These are phyloP conservation scores for Pyrenophora seminiperda DNA, from an alignment of 2,329 filamentous ascomycete genomes.

Conservation along the genomic window DNA sequence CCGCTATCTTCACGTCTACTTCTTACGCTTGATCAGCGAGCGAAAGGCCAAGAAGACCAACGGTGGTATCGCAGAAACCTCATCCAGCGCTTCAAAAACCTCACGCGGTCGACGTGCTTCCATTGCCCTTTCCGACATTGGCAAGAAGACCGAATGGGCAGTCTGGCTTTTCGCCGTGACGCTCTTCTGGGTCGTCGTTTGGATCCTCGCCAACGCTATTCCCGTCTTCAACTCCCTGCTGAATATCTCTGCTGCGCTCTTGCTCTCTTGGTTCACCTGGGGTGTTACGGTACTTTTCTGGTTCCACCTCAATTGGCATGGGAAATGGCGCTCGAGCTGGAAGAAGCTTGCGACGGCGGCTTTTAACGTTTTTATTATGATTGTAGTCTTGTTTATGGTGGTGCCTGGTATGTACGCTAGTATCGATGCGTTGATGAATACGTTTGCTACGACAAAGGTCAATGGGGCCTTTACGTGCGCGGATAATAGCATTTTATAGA, in stretches of 20 bases:
- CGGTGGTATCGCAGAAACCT: slow-evolving; percentile 3
- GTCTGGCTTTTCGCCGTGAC: slow-evolving; percentile 32
- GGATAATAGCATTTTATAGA: slow-evolving; percentile 33
- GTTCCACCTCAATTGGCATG: slow-evolving; percentile 37
- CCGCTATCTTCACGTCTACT: slow-evolving; percentile 31
- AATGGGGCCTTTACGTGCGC: slow-evolving; percentile 39
- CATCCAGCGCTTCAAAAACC: slow-evolving; percentile 13
- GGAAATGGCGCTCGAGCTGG: slow-evolving; percentile 26
- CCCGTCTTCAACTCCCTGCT: slow-evolving; percentile 35
- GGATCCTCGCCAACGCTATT: slow-evolving; percentile 37
- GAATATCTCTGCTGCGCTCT: slow-evolving; percentile 32
- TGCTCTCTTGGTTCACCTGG: slow-evolving; percentile 38
- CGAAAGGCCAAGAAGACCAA: slow-evolving; percentile 20
- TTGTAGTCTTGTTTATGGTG: slow-evolving; percentile 31
- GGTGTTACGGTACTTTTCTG: slow-evolving; percentile 38
- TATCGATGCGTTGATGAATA: slow-evolving; percentile 26
- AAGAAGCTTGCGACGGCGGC: slow-evolving; percentile 29
- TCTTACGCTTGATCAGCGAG: slow-evolving; percentile 27
- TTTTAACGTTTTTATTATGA: slow-evolving; percentile 31
- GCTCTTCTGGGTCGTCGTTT: slow-evolving; percentile 35
- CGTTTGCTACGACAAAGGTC: slow-evolving; percentile 34
- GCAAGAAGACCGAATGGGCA: slow-evolving; percentile 24
- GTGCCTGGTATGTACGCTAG: slow-evolving; percentile 36
- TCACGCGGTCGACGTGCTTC: slow-evolving; percentile 25
- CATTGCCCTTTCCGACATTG: slow-evolving; percentile 16